phyloP scores from a whole-genome alignment of 2,329 filamentous ascomycete species.

The Epichloe elymi region DNA sequence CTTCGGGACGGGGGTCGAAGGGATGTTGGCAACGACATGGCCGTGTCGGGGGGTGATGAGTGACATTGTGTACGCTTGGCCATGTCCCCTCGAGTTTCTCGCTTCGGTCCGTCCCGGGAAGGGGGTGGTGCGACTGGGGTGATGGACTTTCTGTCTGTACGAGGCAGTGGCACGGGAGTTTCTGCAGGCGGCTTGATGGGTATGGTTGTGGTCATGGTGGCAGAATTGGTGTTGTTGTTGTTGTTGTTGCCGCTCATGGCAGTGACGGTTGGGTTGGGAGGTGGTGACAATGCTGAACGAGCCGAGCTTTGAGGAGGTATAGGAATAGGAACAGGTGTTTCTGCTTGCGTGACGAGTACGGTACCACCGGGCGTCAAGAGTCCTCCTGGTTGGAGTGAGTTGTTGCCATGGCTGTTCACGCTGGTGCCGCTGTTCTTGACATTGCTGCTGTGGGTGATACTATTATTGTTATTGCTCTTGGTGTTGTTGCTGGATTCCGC shows the following conservation, averaged over 20 bases:
- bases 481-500: conserved; percentile 14
- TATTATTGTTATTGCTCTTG: conserved; percentile 7
- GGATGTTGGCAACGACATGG: neutral
- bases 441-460: conserved; percentile 7
- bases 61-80: conserved; percentile 28
- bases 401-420: neutral
- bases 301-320: conserved; percentile 18
- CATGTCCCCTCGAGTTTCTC: conserved; percentile 32
- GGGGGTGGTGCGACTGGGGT: conserved; percentile 18
- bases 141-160: conserved; percentile 19
- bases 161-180: conserved; percentile 25
- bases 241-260: neutral
- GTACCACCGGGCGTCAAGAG: conserved; percentile 4
- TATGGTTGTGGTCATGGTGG: conserved; percentile 15
- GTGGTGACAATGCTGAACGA: conserved; percentile 20
- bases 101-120: conserved; percentile 20
- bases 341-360: conserved; percentile 16
- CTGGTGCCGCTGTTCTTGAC: conserved; percentile 6
- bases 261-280: conserved; percentile 11
- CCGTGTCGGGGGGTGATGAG: conserved; percentile 9
- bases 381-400: neutral
- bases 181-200: conserved; percentile 21
- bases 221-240: neutral
- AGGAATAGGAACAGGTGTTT: conserved; percentile 31
- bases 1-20: conserved; percentile 20